A percentile compares a stretch with the other conserved stretches of the same genome.
phyloP scores from a whole-genome alignment of 345 rosid species.

The Ceriops tagal region DNA sequence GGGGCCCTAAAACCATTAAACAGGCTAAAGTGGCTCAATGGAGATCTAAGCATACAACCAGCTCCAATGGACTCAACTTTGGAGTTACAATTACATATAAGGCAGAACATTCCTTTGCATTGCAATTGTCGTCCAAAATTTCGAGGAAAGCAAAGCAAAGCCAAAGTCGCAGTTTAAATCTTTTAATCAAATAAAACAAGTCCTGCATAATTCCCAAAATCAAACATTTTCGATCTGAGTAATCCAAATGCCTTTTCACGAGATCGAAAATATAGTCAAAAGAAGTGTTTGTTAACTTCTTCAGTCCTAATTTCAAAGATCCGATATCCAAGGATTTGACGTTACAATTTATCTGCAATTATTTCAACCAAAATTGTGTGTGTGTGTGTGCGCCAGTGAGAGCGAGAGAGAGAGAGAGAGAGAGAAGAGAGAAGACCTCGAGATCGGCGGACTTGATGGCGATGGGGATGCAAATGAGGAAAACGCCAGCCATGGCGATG shows the following conservation, averaged over 20 bases:
- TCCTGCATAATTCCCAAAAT: too few relatives aligned
- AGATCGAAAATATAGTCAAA: too few relatives aligned
- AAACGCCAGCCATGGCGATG: slow-evolving; percentile 77
- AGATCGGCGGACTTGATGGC: slow-evolving; percentile 93
- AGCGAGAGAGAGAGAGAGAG: background rate
- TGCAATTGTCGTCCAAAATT: too few relatives aligned
- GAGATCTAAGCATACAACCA: background rate
- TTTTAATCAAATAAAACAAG: too few relatives aligned
- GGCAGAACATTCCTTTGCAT: background rate
- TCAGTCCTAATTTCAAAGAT: too few relatives aligned
- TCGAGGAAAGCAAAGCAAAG: too few relatives aligned
- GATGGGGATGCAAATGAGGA: slow-evolving; percentile 85
- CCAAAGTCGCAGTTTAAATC: too few relatives aligned
- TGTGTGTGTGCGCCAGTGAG: background rate
- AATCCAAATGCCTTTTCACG: too few relatives aligned
- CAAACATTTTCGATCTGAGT: too few relatives aligned
- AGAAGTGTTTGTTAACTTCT: too few relatives aligned
- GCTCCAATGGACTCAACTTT: background rate
- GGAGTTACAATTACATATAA: background rate
- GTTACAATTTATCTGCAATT: too few relatives aligned
- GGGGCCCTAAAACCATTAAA: background rate
- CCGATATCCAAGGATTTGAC: too few relatives aligned
- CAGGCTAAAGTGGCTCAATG: background rate
- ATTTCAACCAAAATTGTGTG: background rate
- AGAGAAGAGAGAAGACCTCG: slow-evolving; percentile 44